Conservation (phyloP, 768 basidiomycete species). For the Agaricus blazei region DNA sequence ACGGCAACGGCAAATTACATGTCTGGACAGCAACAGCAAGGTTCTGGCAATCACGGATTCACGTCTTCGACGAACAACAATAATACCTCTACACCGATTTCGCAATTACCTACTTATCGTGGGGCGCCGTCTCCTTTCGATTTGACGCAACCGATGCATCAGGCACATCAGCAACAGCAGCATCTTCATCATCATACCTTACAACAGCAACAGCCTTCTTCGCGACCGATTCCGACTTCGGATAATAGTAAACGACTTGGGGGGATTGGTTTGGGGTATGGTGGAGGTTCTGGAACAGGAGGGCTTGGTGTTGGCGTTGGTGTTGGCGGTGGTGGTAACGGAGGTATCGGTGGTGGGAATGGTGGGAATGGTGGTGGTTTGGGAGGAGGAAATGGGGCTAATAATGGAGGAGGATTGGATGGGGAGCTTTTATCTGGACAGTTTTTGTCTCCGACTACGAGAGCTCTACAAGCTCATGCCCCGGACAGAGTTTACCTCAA, state of each 20-base stretch:
- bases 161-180: conserved; percentile 14
- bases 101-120: conserved; percentile 32
- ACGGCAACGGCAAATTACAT: conserved; percentile 25
- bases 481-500: conserved; percentile 87
- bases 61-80: conserved; percentile 21
- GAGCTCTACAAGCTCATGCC: conserved; percentile 83
- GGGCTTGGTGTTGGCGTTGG: conserved; percentile 34
- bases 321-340: conserved; percentile 31
- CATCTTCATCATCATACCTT: no score
- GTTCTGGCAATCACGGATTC: conserved; percentile 14
- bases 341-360: neutral
- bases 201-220: conserved; percentile 13
- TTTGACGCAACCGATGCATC: conserved; percentile 35
- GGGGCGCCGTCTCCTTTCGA: conserved; percentile 40
- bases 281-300: conserved; percentile 20
- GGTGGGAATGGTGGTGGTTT: neutral
- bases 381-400: neutral
- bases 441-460: conserved; percentile 58
- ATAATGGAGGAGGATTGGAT: neutral
- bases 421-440: conserved; percentile 21
- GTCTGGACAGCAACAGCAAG: conserved; percentile 14
- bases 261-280: conserved; percentile 8
- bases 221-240: conserved; percentile 23
- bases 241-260: neutral
- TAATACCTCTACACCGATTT: conserved; percentile 26